Evolutionary conservation across 371 early-diverging fungal species (phyloP).

Genomic region (Entomophthora muscae): DNA sequence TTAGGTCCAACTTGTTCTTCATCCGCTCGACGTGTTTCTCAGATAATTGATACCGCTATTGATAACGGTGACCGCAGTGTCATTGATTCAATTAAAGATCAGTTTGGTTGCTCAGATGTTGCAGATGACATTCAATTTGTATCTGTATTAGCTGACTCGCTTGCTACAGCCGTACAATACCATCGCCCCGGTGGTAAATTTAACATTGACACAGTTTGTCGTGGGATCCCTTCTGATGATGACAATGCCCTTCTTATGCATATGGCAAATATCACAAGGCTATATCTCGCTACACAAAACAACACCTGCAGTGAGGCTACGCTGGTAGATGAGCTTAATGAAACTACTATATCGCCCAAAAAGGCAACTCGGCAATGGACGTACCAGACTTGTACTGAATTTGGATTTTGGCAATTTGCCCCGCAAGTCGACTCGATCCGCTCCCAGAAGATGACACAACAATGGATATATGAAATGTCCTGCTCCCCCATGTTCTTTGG

Average conservation of each 20-base stretch:
- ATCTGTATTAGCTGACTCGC: background rate
- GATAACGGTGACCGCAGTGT: background rate
- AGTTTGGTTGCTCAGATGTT: background rate
- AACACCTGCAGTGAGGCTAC: background rate
- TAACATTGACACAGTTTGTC: background rate
- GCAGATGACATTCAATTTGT: background rate
- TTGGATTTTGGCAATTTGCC: slow-evolving; percentile 40
- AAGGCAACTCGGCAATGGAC: slow-evolving; percentile 24
- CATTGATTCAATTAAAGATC: background rate
- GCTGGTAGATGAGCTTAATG: background rate
- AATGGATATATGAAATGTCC: slow-evolving; percentile 3
- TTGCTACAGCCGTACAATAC: background rate
- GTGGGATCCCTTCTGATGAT: background rate
- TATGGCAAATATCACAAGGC: background rate
- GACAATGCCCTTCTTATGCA: background rate
- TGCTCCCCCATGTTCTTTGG: background rate
- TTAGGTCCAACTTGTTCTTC: background rate
- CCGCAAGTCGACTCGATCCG: slow-evolving; percentile 12
- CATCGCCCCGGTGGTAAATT: background rate
- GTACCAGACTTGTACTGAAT: slow-evolving; percentile 49
- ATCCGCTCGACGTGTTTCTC: background rate
- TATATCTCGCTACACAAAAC: background rate
- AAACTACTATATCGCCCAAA: background rate
- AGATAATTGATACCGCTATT: background rate
- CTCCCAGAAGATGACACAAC: background rate